Percentiles rank a stretch among this genome's conserved stretches.
Evolutionary conservation across 2,329 filamentous ascomycete species (phyloP).

Genomic region (Arthrobotrys iridis): DNA sequence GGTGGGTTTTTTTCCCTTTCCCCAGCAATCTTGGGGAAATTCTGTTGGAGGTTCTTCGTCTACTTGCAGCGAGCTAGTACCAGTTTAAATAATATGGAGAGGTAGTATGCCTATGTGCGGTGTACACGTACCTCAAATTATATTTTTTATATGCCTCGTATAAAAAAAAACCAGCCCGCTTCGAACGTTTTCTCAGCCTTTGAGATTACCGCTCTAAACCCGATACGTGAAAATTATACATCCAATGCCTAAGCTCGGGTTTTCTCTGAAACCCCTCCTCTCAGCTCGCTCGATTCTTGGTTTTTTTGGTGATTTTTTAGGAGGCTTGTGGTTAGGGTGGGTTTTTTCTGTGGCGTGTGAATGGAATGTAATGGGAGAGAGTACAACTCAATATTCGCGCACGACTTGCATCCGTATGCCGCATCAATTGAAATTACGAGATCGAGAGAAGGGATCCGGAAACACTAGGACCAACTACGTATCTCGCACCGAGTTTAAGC

Average conservation of each 20-base stretch:
- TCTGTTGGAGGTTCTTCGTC: constrained; percentile 17
- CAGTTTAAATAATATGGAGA: constrained; percentile 11
- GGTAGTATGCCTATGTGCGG: constrained; percentile 20
- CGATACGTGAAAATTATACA: constrained; percentile 11
- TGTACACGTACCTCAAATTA: constrained; percentile 22
- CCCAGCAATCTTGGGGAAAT: constrained; percentile 4
- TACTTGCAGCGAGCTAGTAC: constrained; percentile 23
- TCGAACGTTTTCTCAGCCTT: constrained; percentile 8
- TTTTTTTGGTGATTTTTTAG: too few species aligned
- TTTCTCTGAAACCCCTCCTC: neutral
- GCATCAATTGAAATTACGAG: constrained; percentile 48
- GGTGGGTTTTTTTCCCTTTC: too few species aligned
- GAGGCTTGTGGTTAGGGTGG: neutral
- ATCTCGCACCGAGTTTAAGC: constrained; percentile 25
- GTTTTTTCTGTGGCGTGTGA: neutral
- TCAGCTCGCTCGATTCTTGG: constrained; percentile 4
- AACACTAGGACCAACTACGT: neutral
- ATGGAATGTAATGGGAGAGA: neutral
- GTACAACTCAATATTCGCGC: constrained; percentile 39
- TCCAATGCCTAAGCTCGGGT: constrained; percentile 1
- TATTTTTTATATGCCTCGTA: neutral
- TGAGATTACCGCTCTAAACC: constrained; percentile 31
- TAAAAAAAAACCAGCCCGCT: constrained; percentile 4
- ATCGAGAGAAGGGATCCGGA: constrained; percentile 22
- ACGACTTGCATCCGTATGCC: constrained; percentile 34